phyloP scores from a whole-genome alignment of 768 basidiomycete genomes.

The Boletus rex-veris region DNA sequence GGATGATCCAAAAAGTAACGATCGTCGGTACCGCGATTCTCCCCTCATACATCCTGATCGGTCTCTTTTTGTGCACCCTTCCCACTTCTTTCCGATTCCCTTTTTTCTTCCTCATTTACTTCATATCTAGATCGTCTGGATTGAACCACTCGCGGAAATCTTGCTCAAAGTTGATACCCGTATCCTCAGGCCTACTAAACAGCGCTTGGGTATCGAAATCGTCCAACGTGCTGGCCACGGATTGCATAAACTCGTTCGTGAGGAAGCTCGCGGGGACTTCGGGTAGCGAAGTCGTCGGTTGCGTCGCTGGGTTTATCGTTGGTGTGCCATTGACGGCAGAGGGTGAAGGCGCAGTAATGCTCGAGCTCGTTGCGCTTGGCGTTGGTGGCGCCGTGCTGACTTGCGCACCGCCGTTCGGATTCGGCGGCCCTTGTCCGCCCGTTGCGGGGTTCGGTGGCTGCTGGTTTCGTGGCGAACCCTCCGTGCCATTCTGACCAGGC shows the following conservation, averaged over 20 bases:
- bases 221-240: conserved; percentile 39
- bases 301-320: conserved; percentile 26
- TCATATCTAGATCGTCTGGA: conserved; percentile 40
- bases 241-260: conserved; percentile 44
- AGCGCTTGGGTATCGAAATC: conserved; percentile 35
- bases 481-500: conserved; percentile 27
- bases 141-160: conserved; percentile 80
- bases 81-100: conserved; percentile 3
- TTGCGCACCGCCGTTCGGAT: conserved; percentile 16
- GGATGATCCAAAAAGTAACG: conserved; percentile 8
- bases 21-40: conserved; percentile 3
- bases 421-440: conserved; percentile 22
- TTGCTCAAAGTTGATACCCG: conserved; percentile 60
- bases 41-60: conserved; percentile 4
- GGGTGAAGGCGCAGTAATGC: conserved; percentile 38
- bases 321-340: conserved; percentile 33
- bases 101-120: conserved; percentile 8
- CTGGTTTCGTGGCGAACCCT: conserved; percentile 45
- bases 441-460: conserved; percentile 28
- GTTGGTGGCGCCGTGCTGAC: conserved; percentile 37
- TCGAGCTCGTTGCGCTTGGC: conserved; percentile 31
- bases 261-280: conserved; percentile 24
- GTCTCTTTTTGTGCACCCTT: not conserved
- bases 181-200: conserved; percentile 43
- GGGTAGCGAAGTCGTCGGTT: conserved; percentile 24